These are phyloP conservation scores for Brassica juncea DNA, from an alignment of 345 rosid genomes.

Conservation along the genomic window DNA sequence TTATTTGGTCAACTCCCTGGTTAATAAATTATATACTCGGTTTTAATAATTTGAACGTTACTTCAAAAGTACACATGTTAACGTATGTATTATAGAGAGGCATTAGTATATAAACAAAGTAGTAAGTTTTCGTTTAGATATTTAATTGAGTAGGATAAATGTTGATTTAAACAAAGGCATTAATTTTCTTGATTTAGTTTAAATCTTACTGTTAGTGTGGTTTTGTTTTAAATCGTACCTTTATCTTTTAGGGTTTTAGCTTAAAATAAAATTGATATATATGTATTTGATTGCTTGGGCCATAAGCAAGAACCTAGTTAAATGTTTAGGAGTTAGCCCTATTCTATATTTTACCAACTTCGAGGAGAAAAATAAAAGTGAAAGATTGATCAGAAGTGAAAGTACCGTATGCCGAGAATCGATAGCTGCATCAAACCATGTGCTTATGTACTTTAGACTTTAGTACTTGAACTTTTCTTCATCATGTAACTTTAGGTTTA, in stretches of 20 bases:
- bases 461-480: neutral
- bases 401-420: neutral
- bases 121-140: neutral
- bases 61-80: conserved; percentile 2
- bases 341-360: neutral
- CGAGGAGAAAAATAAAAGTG: neutral
- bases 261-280: neutral
- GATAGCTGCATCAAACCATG: neutral
- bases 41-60: neutral
- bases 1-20: conserved; percentile 19
- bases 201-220: no score
- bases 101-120: neutral
- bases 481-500: neutral
- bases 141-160: neutral
- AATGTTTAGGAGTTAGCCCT: neutral
- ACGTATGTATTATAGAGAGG: neutral
- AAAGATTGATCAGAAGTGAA: neutral
- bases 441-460: neutral
- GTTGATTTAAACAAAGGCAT: neutral
- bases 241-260: neutral
- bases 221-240: neutral
- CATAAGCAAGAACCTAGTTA: neutral
- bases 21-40: neutral
- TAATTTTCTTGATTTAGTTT: neutral
- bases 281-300: conserved; percentile 1